Percentiles rank a stretch among this genome's conserved stretches.
Conservation (phyloP, 441 rosid species). For the Codiaeum variegatum region DNA sequence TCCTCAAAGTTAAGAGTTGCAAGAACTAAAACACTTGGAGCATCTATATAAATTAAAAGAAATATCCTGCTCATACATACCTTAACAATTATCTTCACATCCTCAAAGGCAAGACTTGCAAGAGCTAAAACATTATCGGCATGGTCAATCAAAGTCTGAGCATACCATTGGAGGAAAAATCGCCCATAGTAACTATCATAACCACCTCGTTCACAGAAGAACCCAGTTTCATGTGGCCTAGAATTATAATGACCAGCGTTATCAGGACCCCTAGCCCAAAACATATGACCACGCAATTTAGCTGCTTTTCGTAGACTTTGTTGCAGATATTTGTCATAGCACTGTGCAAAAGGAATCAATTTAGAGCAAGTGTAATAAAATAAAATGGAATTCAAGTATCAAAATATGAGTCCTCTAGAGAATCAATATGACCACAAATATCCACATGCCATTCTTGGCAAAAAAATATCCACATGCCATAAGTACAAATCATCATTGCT, state of each 20-base stretch:
- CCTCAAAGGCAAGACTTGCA: slow-evolving; percentile 78
- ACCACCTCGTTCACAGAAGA: slow-evolving; percentile 97
- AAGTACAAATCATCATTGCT: not conserved
- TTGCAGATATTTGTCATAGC: slow-evolving; percentile 80
- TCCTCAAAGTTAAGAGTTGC: too few relatives aligned
- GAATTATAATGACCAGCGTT: slow-evolving; percentile 89
- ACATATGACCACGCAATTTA: slow-evolving; percentile 68
- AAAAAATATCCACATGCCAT: too few relatives aligned
- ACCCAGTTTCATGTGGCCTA: slow-evolving; percentile 84
- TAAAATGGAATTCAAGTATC: not conserved
- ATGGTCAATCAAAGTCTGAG: slow-evolving; percentile 75
- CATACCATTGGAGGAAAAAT: slow-evolving; percentile 91
- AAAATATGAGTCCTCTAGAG: not conserved
- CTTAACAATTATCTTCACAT: slow-evolving; percentile 66
- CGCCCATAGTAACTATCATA: slow-evolving; percentile 85
- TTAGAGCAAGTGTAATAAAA: slow-evolving; percentile 14
- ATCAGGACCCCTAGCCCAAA: slow-evolving; percentile 97
- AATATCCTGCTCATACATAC: slow-evolving; percentile 37
- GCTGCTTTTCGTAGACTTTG: slow-evolving; percentile 79
- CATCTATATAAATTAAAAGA: not conserved
- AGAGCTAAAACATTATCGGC: slow-evolving; percentile 77
- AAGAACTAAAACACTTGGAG: too few relatives aligned
- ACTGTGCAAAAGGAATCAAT: slow-evolving; percentile 44
- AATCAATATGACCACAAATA: slow-evolving; percentile 7
- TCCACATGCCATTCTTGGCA: too few relatives aligned